Conservation (phyloP, 2,329 filamentous ascomycete genomes). For the Cladophialophora psammophila region DNA sequence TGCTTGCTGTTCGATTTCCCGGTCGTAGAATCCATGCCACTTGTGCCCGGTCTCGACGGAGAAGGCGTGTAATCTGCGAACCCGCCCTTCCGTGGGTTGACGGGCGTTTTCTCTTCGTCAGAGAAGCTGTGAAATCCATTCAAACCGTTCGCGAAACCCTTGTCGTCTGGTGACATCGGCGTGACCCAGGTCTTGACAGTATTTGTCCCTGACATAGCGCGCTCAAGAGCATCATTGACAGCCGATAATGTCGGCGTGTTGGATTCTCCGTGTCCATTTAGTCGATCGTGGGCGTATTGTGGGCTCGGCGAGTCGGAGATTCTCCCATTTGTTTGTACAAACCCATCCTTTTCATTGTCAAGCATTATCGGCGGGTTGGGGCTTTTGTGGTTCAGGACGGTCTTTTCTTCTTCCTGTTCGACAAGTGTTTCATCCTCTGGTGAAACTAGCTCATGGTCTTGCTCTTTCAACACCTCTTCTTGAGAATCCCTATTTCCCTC, state of each 20-base stretch:
- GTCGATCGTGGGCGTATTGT: neutral
- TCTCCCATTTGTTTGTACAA: neutral
- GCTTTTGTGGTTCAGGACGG: neutral
- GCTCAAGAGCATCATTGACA: slow-evolving; percentile 12
- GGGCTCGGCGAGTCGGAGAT: neutral
- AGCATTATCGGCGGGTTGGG: neutral
- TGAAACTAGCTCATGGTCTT: neutral
- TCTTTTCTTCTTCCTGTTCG: slow-evolving; percentile 13
- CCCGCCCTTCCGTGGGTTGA: neutral
- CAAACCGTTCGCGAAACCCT: slow-evolving; percentile 1
- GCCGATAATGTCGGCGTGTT: slow-evolving; percentile 11
- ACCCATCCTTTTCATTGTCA: neutral
- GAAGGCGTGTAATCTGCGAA: slow-evolving; percentile 18
- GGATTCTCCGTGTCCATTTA: neutral
- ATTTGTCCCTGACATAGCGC: neutral
- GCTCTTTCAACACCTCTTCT: neutral
- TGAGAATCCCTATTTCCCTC: neutral
- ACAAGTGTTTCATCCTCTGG: slow-evolving; percentile 1
- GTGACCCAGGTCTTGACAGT: neutral
- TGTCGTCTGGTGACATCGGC: slow-evolving; percentile 12
- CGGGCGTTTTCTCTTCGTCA: slow-evolving; percentile 25
- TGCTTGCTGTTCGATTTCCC: slow-evolving; percentile 21
- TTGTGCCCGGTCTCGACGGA: slow-evolving; percentile 24
- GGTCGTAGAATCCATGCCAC: slow-evolving; percentile 20
- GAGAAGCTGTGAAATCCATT: slow-evolving; percentile 21